Evolutionary conservation across 148 eudicot species (phyloP).

Genomic region (Nyssa sinensis): DNA sequence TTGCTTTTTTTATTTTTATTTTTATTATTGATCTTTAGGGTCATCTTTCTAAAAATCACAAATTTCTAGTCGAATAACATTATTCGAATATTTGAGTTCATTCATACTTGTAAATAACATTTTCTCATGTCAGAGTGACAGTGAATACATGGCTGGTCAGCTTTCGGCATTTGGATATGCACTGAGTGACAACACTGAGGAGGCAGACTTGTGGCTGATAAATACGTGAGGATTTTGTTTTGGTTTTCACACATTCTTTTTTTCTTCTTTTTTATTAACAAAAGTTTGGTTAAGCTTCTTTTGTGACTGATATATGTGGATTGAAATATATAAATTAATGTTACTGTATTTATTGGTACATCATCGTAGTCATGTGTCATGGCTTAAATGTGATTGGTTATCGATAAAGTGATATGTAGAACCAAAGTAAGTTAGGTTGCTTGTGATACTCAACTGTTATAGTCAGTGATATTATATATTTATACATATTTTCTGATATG

Average conservation of each 20-base stretch:
- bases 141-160: conserved; percentile 99
- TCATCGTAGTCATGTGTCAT: neutral
- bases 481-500: too few species aligned
- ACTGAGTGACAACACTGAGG: conserved; percentile 70
- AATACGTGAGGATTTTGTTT: conserved; percentile 70
- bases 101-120: neutral
- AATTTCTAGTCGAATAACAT: too few species aligned
- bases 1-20: too few species aligned
- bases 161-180: conserved; percentile 92
- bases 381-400: neutral
- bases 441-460: too few species aligned
- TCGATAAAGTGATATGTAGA: neutral
- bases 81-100: neutral
- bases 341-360: neutral
- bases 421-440: neutral
- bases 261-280: conserved; percentile 9
- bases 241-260: neutral
- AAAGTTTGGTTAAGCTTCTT: neutral
- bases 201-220: conserved; percentile 92
- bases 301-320: too few species aligned
- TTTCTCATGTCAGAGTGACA: conserved; percentile 67
- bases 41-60: neutral
- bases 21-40: neutral
- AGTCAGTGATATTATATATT: too few species aligned
- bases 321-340: conserved; percentile 3